phyloP scores from a whole-genome alignment of 371 early-diverging fungal species.

The Nematocida sp. region DNA sequence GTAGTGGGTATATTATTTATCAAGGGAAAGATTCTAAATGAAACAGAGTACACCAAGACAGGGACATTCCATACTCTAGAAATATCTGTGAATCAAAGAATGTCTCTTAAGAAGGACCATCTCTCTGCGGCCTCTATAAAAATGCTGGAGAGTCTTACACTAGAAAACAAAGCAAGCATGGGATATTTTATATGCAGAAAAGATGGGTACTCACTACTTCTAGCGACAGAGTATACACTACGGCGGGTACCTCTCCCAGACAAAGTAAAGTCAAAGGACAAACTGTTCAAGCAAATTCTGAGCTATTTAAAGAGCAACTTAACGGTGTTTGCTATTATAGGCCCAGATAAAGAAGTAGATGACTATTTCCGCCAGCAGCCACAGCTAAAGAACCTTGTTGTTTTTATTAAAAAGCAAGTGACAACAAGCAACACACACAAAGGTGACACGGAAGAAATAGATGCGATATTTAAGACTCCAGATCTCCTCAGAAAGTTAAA shows the following conservation, averaged over 20 bases:
- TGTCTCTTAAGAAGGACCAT: conserved; percentile 61
- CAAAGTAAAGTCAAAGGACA: conserved; percentile 62
- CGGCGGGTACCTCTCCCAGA: conserved; percentile 59
- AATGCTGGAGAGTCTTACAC: conserved; percentile 55
- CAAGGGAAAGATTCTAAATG: conserved; percentile 65
- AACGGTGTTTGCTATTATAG: conserved; percentile 38
- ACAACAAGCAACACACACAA: conserved; percentile 52
- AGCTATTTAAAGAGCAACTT: conserved; percentile 48
- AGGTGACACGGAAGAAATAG: conserved; percentile 59
- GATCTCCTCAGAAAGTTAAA: conserved; percentile 47
- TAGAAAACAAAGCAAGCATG: conserved; percentile 59
- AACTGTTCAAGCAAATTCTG: conserved; percentile 30
- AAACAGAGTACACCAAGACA: conserved; percentile 66
- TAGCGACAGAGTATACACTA: conserved; percentile 42
- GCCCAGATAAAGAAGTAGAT: conserved; percentile 42
- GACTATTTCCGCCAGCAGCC: background rate
- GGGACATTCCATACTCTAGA: conserved; percentile 69
- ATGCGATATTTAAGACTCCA: conserved; percentile 54
- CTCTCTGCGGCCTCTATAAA: conserved; percentile 47
- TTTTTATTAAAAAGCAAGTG: conserved; percentile 59
- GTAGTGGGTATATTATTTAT: conserved; percentile 64
- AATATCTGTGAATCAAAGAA: conserved; percentile 60
- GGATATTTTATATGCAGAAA: conserved; percentile 66
- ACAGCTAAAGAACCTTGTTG: conserved; percentile 6
- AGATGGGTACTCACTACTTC: conserved; percentile 59